Percentiles rank a stretch among this genome's conserved stretches.
These are phyloP conservation scores for Hypoxylon subgilvum DNA, from an alignment of 495 filamentous ascomycete genomes.

Conservation along the genomic window DNA sequence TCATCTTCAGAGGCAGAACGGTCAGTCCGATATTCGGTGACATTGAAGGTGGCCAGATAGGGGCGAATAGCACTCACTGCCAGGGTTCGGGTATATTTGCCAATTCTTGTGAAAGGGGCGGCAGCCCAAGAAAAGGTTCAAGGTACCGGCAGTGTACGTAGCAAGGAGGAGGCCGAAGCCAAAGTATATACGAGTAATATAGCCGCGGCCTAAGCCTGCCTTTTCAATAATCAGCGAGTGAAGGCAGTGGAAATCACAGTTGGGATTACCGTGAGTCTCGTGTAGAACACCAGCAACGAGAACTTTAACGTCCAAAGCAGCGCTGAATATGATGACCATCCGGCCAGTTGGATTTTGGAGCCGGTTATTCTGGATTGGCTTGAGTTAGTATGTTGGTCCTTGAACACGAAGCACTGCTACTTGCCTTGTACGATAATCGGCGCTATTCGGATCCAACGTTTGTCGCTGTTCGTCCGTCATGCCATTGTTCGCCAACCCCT, in stretches of 20 bases:
- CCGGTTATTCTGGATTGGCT: slow-evolving; percentile 39
- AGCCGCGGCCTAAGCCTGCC: slow-evolving; percentile 52
- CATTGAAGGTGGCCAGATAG: not conserved
- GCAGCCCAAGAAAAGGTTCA: slow-evolving; percentile 62
- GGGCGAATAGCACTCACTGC: slow-evolving; percentile 47
- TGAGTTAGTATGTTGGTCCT: not conserved
- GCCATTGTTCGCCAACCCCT: slow-evolving; percentile 65
- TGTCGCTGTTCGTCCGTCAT: slow-evolving; percentile 61
- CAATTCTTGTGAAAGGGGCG: slow-evolving; percentile 57
- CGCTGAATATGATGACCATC: slow-evolving; percentile 64
- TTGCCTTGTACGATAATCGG: slow-evolving; percentile 56
- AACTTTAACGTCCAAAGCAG: slow-evolving; percentile 65
- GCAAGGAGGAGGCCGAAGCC: slow-evolving; percentile 58
- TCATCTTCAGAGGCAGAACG: slow-evolving; percentile 39
- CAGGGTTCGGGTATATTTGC: slow-evolving; percentile 63
- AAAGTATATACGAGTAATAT: slow-evolving; percentile 54
- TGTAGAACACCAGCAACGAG: slow-evolving; percentile 65
- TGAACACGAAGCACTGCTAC: not conserved
- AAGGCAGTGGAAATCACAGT: not conserved
- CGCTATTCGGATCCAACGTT: slow-evolving; percentile 50
- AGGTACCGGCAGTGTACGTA: slow-evolving; percentile 59
- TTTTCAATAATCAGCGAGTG: slow-evolving; percentile 13
- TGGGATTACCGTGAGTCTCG: slow-evolving; percentile 58
- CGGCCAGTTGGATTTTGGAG: slow-evolving; percentile 65
- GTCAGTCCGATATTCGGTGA: not conserved